phyloP scores from a whole-genome alignment of 2,329 filamentous ascomycete species.

The Phyllosticta citrichinensis region DNA sequence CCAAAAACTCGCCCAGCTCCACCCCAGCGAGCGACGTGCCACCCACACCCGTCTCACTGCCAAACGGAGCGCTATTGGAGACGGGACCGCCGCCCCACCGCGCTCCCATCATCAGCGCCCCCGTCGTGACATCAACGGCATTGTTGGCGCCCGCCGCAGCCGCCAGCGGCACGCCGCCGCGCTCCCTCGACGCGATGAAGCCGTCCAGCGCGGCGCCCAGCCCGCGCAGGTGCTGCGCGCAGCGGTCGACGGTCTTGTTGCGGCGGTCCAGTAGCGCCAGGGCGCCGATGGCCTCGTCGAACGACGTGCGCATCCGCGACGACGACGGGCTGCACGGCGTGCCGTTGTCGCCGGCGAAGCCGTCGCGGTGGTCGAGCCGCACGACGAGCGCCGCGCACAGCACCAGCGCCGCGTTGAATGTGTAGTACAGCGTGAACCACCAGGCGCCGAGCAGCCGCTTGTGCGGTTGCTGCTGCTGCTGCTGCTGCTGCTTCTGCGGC shows the following conservation, averaged over 20 bases:
- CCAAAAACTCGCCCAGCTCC: constrained; percentile 29
- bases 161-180: neutral
- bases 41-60: constrained; percentile 15
- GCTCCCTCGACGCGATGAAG: neutral
- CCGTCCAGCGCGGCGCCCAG: constrained; percentile 9
- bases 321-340: constrained; percentile 2
- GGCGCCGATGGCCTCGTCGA: constrained; percentile 15
- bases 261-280: constrained; percentile 19
- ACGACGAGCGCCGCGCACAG: constrained; percentile 22
- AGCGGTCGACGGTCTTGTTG: constrained; percentile 23
- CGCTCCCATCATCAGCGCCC: neutral
- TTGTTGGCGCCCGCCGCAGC: too few relatives aligned
- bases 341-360: constrained; percentile 3
- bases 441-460: constrained; percentile 24
- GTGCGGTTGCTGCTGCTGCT: constrained; percentile 12
- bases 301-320: constrained; percentile 10
- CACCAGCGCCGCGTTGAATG: constrained; percentile 17
- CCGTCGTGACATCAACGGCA: neutral
- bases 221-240: constrained; percentile 19
- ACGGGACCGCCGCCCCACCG: neutral
- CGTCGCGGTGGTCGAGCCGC: neutral
- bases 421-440: constrained; percentile 34
- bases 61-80: neutral
- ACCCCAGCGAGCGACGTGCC: constrained; percentile 12
- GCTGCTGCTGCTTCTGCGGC: constrained; percentile 11